Evolutionary conservation across 768 basidiomycete species (phyloP).

Genomic region (Gymnopilus dilepis): DNA sequence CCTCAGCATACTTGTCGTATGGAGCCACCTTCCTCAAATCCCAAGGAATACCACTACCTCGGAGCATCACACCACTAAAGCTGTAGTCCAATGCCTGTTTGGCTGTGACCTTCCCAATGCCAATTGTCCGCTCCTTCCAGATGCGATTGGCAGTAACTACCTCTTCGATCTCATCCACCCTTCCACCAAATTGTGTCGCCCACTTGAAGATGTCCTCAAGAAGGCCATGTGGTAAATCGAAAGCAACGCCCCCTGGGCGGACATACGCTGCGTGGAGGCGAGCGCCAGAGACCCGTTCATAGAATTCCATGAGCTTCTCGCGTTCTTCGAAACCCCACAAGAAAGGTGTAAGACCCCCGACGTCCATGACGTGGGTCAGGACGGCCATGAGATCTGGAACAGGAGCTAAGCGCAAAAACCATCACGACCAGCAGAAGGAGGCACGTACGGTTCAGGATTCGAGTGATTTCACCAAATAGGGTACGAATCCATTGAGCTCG

Average conservation of each 20-base stretch:
- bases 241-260: constrained; percentile 96
- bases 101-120: constrained; percentile 88
- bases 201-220: constrained; percentile 98
- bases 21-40: constrained; percentile 90
- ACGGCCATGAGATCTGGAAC: constrained; percentile 90
- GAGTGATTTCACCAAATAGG: constrained; percentile 95
- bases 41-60: constrained; percentile 94
- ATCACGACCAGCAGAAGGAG: constrained; percentile 12
- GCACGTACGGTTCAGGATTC: constrained; percentile 85
- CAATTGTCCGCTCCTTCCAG: constrained; percentile 95
- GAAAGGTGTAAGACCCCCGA: constrained; percentile 98
- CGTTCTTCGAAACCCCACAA: constrained; percentile 99
- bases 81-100: constrained; percentile 91
- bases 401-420: not conserved
- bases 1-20: constrained; percentile 97
- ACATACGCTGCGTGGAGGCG: constrained; percentile 98
- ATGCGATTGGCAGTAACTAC: constrained; percentile 97
- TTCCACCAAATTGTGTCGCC: constrained; percentile 91
- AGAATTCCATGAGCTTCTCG: constrained; percentile 99
- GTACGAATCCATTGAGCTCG: constrained; percentile 99
- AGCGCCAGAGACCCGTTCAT: constrained; percentile 98
- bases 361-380: constrained; percentile 95
- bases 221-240: constrained; percentile 97
- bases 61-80: constrained; percentile 96
- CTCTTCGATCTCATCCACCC: constrained; percentile 97